Percentiles rank a stretch among this genome's conserved stretches.
Conservation (phyloP, 768 basidiomycete species). For the Amanita molliuscula region DNA sequence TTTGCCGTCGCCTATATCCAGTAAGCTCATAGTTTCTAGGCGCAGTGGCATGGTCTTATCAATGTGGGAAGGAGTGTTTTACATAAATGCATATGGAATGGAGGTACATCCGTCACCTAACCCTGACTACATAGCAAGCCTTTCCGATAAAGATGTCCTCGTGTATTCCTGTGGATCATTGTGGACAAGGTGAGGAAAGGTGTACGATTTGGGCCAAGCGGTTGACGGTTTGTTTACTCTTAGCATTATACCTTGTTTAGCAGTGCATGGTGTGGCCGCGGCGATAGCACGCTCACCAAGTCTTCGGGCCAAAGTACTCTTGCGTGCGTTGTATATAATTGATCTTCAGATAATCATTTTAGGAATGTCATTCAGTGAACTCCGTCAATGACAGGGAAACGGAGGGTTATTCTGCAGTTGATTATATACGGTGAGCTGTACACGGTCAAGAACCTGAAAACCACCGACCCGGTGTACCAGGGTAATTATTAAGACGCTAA, state of each 20-base stretch:
- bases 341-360: neutral
- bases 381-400: constrained; percentile 86
- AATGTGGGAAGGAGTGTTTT: constrained; percentile 50
- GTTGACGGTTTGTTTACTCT: neutral
- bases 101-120: constrained; percentile 90
- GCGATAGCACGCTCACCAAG: constrained; percentile 66
- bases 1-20: constrained; percentile 49
- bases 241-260: constrained; percentile 80
- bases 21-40: constrained; percentile 28
- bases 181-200: constrained; percentile 68
- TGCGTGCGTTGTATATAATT: constrained; percentile 42
- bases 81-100: constrained; percentile 86
- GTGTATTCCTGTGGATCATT: constrained; percentile 92
- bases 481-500: constrained; percentile 61
- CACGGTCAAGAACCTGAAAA: neutral
- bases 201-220: neutral
- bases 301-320: constrained; percentile 73
- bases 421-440: constrained; percentile 62
- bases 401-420: constrained; percentile 68
- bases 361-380: constrained; percentile 49
- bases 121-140: constrained; percentile 58
- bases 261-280: constrained; percentile 68
- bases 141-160: constrained; percentile 53
- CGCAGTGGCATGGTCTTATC: constrained; percentile 2
- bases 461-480: constrained; percentile 22